A percentile compares a stretch with the other conserved stretches of the same genome.
These are phyloP conservation scores for Fusarium secorum DNA, from an alignment of 2,329 filamentous ascomycete species.

Conservation along the genomic window DNA sequence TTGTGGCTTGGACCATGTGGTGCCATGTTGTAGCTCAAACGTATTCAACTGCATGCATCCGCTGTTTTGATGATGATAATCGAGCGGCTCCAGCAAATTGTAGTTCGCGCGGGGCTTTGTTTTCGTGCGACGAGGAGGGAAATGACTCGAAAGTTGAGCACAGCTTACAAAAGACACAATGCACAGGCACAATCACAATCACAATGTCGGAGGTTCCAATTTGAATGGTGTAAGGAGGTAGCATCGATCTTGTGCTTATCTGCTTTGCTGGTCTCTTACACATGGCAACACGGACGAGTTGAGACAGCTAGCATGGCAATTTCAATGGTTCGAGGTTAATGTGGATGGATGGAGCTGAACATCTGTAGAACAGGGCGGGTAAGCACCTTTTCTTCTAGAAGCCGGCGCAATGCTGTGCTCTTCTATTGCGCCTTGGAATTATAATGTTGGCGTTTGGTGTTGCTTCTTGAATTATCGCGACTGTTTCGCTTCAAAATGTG, in stretches of 20 bases:
- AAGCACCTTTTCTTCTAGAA: not conserved
- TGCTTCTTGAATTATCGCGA: not conserved
- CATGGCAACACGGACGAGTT: constrained; percentile 16
- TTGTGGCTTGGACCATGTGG: constrained; percentile 26
- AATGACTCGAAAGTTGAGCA: constrained; percentile 24
- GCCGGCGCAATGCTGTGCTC: not conserved
- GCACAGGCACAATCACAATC: not conserved
- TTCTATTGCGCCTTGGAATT: not conserved
- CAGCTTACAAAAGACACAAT: not conserved
- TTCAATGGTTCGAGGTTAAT: not conserved
- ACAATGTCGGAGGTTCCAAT: not conserved
- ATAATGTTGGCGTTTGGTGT: not conserved
- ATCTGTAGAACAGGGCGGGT: not conserved
- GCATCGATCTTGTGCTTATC: constrained; percentile 29
- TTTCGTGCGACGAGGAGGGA: constrained; percentile 17
- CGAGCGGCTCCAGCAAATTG: not conserved
- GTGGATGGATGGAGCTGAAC: constrained; percentile 1
- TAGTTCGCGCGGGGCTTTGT: not conserved
- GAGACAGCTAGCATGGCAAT: constrained; percentile 16
- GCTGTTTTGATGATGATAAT: not conserved
- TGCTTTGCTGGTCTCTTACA: constrained; percentile 12
- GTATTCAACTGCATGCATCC: constrained; percentile 4
- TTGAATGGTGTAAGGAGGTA: not conserved
- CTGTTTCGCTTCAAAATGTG: not conserved
- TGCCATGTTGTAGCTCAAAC: constrained; percentile 21